Conservation (phyloP, 2,329 filamentous ascomycete genomes). For the Colletotrichum paranaense region DNA sequence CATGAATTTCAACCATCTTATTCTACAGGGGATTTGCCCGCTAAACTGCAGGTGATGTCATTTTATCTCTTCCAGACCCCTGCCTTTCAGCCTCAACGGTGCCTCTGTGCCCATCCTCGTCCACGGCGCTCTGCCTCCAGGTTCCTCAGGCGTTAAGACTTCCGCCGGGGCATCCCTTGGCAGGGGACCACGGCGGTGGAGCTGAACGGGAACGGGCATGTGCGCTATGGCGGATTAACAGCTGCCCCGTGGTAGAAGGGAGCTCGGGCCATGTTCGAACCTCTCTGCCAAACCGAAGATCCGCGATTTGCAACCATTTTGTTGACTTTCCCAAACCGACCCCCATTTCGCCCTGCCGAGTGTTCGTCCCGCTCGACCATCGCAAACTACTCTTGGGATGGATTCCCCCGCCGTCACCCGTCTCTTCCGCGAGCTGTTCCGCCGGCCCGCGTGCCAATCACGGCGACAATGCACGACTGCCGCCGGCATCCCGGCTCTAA, state of each 20-base stretch:
- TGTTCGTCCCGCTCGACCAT: constrained; percentile 4
- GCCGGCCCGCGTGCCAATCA: constrained; percentile 74
- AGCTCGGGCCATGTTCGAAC: constrained; percentile 40
- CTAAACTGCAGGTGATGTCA: constrained; percentile 27
- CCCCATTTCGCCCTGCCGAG: constrained; percentile 29
- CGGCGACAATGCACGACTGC: constrained; percentile 50
- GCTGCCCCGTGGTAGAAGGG: constrained; percentile 31
- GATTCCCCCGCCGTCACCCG: constrained; percentile 83
- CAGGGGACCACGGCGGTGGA: neutral
- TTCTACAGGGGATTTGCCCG: constrained; percentile 27
- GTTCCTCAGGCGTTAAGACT: neutral
- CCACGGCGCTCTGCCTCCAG: neutral
- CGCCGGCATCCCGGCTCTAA: constrained; percentile 40
- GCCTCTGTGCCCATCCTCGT: no score
- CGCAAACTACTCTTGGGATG: constrained; percentile 60
- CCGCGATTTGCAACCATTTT: constrained; percentile 24
- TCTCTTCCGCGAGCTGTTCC: constrained; percentile 88
- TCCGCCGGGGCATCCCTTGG: neutral
- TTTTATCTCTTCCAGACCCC: constrained; percentile 21
- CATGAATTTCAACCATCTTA: constrained; percentile 16
- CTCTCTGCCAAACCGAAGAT: constrained; percentile 22
- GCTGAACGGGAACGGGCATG: neutral
- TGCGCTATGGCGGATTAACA: constrained; percentile 32
- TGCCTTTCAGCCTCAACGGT: constrained; percentile 24
- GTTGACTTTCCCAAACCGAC: constrained; percentile 15